Evolutionary conservation across 768 basidiomycete genomes (phyloP), one percentile per base, ranked within the genome.

Genomic region (Erythrobasidium yunnanense): DNA sequence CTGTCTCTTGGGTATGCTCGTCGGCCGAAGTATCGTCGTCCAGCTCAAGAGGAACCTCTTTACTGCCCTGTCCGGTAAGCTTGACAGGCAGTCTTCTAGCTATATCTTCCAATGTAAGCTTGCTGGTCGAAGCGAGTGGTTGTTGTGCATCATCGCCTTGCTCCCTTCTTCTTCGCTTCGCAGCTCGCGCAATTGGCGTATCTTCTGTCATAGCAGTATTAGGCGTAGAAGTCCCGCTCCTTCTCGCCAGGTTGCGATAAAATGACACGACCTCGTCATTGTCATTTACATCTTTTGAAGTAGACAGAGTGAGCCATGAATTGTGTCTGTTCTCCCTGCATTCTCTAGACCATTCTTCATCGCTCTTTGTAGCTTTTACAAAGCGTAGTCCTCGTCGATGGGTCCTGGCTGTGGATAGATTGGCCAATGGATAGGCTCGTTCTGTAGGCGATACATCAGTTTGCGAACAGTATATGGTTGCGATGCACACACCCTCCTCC

Each of bases 341-440:
- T n/a, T n/a, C n/a, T n/a, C n/a, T n/a, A n/a, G n/a, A n/a, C 60
- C 60, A 63, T 63, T 63, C 60, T 63, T 63, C 60, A 38, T 63
- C 60, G n/a, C 47, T 63, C 49, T 63, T 63, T 2, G 25, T 30
- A 7, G 60, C 60, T 25, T 27, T 27, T 2, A 63, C 60, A 25
- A 63, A 63, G 13, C 60, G 60, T 27, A 63, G 49, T n/a, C 27
- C 47, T 17, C 27, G 29, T n/a, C 60, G n/a, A n/a, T n/a, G n/a
- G n/a, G n/a, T 25, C 6, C 60, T 29, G 20, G 45, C 32, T n/a
- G 45, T 47, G 11, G 22, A 46, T 30, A 63, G 60, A n/a, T 63
- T 25, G 2, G 47, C 30, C 30, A 63, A 27, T 11, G 27, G 25
- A 17, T 18, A 63, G 4, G 47, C 18, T n/a, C 60, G 60, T 51